phyloP scores from a whole-genome alignment of 1,284 basidiomycete species.

The Naganishia sp. region DNA sequence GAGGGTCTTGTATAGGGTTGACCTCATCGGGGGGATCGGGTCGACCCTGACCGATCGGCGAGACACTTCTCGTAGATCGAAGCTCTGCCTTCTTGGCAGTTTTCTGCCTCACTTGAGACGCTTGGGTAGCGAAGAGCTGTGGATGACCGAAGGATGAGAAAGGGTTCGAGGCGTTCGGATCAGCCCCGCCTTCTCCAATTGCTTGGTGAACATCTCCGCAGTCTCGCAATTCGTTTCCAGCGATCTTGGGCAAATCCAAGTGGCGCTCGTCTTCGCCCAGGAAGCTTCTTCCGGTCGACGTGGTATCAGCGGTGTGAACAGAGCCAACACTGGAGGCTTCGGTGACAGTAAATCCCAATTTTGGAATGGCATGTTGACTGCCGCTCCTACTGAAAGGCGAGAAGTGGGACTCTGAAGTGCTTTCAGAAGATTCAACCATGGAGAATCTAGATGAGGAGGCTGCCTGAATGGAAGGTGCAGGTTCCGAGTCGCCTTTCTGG shows the following conservation, averaged over 20 bases:
- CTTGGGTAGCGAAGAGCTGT: constrained; percentile 2
- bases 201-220: no score
- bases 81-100: constrained; percentile 13
- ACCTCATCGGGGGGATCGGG: not conserved
- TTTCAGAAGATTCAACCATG: constrained; percentile 16
- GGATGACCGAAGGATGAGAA: constrained; percentile 23
- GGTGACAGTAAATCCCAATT: constrained; percentile 10
- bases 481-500: not conserved
- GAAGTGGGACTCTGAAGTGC: constrained; percentile 11
- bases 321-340: constrained; percentile 6
- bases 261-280: not conserved
- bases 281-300: not conserved
- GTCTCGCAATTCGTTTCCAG: no score
- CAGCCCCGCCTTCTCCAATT: no score
- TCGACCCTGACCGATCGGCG: constrained; percentile 27
- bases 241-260: not conserved
- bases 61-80: constrained; percentile 21
- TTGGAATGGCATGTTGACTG: constrained; percentile 13
- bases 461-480: not conserved
- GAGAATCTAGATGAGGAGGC: constrained; percentile 21
- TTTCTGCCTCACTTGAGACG: constrained; percentile 3
- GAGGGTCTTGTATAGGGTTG: not conserved
- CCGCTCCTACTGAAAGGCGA: constrained; percentile 26
- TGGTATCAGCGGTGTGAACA: not conserved
- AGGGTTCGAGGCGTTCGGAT: not conserved